Evolutionary conservation across 371 early-diverging fungal genomes (phyloP).

Genomic region (Mucor lusitanicus): DNA sequence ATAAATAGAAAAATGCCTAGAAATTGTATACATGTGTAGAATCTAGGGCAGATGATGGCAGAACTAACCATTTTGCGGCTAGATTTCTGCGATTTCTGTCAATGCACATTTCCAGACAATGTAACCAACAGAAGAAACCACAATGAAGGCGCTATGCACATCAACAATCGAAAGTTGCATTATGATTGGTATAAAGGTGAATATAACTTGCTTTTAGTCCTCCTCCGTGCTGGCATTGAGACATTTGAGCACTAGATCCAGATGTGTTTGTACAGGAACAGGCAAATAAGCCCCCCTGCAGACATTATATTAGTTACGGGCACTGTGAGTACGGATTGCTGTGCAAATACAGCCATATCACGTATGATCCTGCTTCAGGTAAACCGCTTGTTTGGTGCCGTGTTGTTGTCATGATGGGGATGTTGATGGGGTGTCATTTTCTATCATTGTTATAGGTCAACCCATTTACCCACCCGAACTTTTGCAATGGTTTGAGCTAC

Average conservation of each 20-base stretch:
- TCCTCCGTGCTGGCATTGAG: background rate
- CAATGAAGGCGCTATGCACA: constrained; percentile 36
- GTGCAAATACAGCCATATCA: constrained; percentile 44
- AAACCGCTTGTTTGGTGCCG: background rate
- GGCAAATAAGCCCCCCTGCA: constrained; percentile 41
- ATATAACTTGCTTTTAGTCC: background rate
- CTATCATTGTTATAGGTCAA: constrained; percentile 1
- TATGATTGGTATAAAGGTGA: constrained; percentile 53
- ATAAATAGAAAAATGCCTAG: constrained; percentile 17
- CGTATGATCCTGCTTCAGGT: constrained; percentile 20
- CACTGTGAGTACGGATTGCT: constrained; percentile 39
- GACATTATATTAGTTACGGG: constrained; percentile 24
- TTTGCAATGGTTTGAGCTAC: constrained; percentile 33
- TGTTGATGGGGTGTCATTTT: too few species aligned
- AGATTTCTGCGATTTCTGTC: constrained; percentile 53
- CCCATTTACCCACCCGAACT: constrained; percentile 29
- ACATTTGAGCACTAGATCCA: constrained; percentile 22
- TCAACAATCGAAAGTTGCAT: constrained; percentile 36
- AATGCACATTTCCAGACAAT: constrained; percentile 54
- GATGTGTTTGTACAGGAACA: constrained; percentile 34
- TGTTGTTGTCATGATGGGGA: too few species aligned
- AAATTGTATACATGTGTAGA: constrained; percentile 15
- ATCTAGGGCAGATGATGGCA: background rate
- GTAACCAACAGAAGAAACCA: constrained; percentile 45
- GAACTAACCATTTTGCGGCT: background rate